phyloP scores from a whole-genome alignment of 1,284 basidiomycete species.

The Moesziomyces sp. region DNA sequence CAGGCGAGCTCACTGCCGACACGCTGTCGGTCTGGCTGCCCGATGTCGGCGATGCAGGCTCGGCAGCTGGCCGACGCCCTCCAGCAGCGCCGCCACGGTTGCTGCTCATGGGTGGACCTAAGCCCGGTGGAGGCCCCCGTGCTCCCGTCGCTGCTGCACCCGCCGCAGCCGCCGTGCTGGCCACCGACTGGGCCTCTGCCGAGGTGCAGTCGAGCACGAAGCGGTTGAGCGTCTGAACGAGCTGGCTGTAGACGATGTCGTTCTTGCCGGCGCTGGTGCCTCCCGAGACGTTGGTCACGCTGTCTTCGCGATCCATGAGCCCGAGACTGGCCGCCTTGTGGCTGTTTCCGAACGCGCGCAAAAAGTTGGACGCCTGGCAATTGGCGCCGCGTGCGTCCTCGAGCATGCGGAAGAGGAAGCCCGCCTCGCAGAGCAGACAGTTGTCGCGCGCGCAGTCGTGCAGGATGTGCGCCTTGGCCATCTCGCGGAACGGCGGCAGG shows the following conservation, averaged over 20 bases:
- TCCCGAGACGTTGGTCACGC: constrained; percentile 72
- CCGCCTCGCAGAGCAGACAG: constrained; percentile 93
- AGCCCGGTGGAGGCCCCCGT: constrained; percentile 25
- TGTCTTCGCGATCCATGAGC: constrained; percentile 84
- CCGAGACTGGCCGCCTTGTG: constrained; percentile 85
- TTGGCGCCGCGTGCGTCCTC: constrained; percentile 93
- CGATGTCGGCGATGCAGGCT: constrained; percentile 15
- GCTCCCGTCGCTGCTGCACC: not conserved
- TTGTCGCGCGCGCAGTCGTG: constrained; percentile 82
- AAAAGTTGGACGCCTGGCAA: constrained; percentile 96
- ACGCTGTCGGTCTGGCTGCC: constrained; percentile 4
- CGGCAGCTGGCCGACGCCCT: constrained; percentile 13
- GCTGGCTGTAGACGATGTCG: constrained; percentile 75
- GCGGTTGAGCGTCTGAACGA: constrained; percentile 94
- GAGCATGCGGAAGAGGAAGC: constrained; percentile 94
- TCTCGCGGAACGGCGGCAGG: constrained; percentile 77
- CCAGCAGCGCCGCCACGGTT: constrained; percentile 27
- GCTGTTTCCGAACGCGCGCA: constrained; percentile 83
- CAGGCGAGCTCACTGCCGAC: constrained; percentile 6
- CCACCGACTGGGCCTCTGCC: constrained; percentile 35
- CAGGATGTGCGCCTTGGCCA: constrained; percentile 91
- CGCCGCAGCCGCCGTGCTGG: not conserved
- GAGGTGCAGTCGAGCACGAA: constrained; percentile 79
- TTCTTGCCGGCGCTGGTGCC: constrained; percentile 25
- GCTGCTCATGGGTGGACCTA: constrained; percentile 37